Evolutionary conservation across 78 protist species (phyloP).

Genomic region (Andalucia godoyi): DNA sequence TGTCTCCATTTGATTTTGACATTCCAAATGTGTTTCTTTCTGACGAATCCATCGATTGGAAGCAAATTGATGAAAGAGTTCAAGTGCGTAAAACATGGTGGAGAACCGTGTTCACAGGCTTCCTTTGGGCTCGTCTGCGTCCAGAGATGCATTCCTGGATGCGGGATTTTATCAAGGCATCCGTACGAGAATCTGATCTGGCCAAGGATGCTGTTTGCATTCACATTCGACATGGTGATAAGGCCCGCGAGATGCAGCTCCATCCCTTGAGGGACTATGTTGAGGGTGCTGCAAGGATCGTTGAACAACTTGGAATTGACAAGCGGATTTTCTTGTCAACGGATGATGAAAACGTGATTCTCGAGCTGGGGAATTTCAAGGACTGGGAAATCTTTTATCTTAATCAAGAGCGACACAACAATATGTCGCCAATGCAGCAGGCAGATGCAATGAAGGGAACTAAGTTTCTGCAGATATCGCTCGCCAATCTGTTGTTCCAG

Average conservation of each 20-base stretch:
- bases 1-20: too few relatives aligned
- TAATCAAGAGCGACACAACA: neutral
- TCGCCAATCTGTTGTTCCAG: conserved; percentile 1
- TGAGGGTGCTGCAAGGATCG: neutral
- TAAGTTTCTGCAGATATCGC: neutral
- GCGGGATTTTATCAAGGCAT: neutral
- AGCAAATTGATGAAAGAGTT: too few relatives aligned
- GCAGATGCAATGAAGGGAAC: neutral
- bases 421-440: neutral
- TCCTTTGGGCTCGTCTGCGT: neutral
- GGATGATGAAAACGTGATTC: neutral
- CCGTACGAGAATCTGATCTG: too few relatives aligned
- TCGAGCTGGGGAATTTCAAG: neutral
- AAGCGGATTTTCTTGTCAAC: conserved; percentile 2
- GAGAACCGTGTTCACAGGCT: too few relatives aligned
- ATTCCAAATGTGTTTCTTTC: neutral
- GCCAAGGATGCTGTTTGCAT: neutral
- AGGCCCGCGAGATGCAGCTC: conserved; percentile 1
- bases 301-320: neutral
- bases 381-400: neutral
- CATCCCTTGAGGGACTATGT: neutral
- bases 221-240: conserved; percentile 9
- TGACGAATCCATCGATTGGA: neutral
- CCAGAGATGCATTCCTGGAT: neutral
- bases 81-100: too few relatives aligned